Conservation (phyloP, 345 rosid species). For the Eucalyptus decipiens region DNA sequence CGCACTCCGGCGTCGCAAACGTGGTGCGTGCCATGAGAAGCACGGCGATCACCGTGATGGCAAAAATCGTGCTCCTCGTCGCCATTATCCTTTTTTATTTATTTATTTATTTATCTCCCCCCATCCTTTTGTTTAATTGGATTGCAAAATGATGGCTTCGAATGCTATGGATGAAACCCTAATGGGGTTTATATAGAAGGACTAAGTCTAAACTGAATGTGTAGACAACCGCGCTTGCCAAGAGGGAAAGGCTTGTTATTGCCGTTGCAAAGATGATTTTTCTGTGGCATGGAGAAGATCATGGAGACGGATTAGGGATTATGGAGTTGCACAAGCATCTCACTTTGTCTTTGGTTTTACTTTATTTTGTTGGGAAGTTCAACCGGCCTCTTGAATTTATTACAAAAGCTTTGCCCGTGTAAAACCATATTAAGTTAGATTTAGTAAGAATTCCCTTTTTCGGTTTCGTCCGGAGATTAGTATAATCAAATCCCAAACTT, state of each 20-base stretch:
- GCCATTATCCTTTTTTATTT: background rate
- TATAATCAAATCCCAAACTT: background rate
- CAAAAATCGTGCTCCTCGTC: background rate
- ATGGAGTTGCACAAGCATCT: background rate
- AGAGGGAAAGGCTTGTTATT: background rate
- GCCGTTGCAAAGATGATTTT: background rate
- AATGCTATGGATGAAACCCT: background rate
- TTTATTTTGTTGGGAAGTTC: background rate
- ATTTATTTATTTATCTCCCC: background rate
- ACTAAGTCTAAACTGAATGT: background rate
- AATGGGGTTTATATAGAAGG: background rate
- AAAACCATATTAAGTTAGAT: background rate
- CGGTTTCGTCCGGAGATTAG: fast-evolving
- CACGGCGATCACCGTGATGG: background rate
- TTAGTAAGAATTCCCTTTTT: background rate
- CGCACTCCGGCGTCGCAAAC: background rate
- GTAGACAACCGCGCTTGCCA: background rate
- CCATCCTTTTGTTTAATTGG: background rate
- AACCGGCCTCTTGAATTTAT: background rate
- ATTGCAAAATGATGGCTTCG: background rate
- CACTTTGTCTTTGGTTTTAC: background rate
- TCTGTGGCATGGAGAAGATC: background rate
- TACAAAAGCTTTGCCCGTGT: background rate
- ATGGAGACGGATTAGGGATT: background rate
- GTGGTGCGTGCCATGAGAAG: background rate